phyloP scores from a whole-genome alignment of 768 basidiomycete species.

The Phylloporus sp. region DNA sequence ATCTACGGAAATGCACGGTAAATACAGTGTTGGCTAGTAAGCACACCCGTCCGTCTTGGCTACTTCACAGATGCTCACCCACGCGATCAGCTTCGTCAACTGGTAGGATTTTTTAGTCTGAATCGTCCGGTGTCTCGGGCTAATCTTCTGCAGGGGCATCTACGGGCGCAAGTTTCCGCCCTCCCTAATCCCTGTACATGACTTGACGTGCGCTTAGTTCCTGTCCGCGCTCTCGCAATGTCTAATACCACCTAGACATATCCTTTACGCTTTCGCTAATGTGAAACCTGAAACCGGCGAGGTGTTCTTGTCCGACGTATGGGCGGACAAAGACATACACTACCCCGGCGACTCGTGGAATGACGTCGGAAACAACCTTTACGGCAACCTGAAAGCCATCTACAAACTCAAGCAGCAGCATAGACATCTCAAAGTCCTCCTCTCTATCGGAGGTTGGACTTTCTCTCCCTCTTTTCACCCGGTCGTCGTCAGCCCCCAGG shows the following conservation, averaged over 20 bases:
- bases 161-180: conserved; percentile 93
- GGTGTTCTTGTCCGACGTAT: conserved; percentile 81
- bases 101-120: conserved; percentile 46
- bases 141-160: conserved; percentile 64
- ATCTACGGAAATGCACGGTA: conserved; percentile 44
- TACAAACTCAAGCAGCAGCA: conserved; percentile 86
- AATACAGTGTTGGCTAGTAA: conserved; percentile 79
- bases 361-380: conserved; percentile 83
- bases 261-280: conserved; percentile 92
- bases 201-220: conserved; percentile 67
- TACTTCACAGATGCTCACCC: conserved; percentile 10
- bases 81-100: conserved; percentile 59
- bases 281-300: conserved; percentile 78
- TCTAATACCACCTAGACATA: conserved; percentile 49
- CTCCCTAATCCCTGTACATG: conserved; percentile 70
- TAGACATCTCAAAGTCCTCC: conserved; percentile 70
- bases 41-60: conserved; percentile 26
- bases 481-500: conserved; percentile 58
- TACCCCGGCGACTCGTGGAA: conserved; percentile 96
- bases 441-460: conserved; percentile 96
- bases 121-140: neutral
- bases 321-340: conserved; percentile 98
- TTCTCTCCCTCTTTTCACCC: conserved; percentile 86
- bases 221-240: neutral
- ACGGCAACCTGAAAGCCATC: conserved; percentile 92